These are phyloP conservation scores for Solanum pinnatisectum DNA, from an alignment of 257 asterid species.

Conservation along the genomic window DNA sequence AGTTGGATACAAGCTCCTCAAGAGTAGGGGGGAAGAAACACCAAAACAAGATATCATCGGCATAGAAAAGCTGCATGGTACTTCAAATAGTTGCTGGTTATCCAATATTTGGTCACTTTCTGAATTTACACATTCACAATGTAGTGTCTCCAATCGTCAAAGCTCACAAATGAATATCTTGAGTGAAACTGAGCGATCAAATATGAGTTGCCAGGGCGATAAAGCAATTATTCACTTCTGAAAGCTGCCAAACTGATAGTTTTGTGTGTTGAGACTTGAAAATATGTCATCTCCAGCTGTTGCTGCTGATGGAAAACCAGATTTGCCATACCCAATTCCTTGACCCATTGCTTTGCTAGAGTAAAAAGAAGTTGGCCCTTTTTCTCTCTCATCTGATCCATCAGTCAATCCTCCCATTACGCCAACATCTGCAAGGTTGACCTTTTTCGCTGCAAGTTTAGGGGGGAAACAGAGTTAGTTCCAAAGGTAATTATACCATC, in stretches of 20 bases:
- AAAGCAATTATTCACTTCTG: slow-evolving; percentile 38
- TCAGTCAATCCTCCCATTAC: slow-evolving; percentile 57
- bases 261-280: slow-evolving; percentile 60
- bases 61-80: neutral
- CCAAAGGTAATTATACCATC: neutral
- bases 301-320: slow-evolving; percentile 37
- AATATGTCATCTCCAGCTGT: slow-evolving; percentile 41
- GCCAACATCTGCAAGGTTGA: slow-evolving; percentile 75
- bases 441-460: slow-evolving; percentile 65
- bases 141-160: neutral
- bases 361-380: slow-evolving; percentile 53
- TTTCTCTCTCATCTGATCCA: slow-evolving; percentile 50
- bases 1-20: neutral
- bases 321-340: slow-evolving; percentile 43
- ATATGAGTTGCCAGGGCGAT: neutral
- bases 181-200: neutral
- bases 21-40: neutral
- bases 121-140: neutral
- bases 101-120: neutral
- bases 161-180: neutral
- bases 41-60: neutral
- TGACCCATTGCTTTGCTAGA: slow-evolving; percentile 58
- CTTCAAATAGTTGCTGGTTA: neutral
- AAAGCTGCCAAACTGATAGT: slow-evolving; percentile 53
- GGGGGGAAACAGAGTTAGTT: neutral